These are phyloP conservation scores for Bipolaris sorokiniana DNA, from an alignment of 2,329 filamentous ascomycete genomes.

Conservation along the genomic window DNA sequence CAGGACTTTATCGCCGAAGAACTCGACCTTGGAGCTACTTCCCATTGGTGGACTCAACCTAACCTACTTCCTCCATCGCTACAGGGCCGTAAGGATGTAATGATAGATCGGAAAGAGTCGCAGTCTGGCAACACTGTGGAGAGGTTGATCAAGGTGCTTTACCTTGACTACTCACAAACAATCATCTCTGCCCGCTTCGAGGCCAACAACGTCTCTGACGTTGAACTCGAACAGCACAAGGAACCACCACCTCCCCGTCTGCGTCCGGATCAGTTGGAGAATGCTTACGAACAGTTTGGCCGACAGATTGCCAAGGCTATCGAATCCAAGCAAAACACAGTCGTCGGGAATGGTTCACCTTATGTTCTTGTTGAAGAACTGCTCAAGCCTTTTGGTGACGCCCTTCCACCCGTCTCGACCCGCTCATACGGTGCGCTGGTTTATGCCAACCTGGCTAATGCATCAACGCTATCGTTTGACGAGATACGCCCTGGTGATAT, in stretches of 20 bases:
- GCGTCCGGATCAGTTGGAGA: constrained; percentile 91
- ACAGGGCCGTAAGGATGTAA: constrained; percentile 81
- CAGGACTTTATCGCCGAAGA: constrained; percentile 87
- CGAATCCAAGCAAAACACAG: constrained; percentile 73
- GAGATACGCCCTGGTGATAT: constrained; percentile 95
- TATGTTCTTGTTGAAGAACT: constrained; percentile 79
- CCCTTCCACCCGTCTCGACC: constrained; percentile 82
- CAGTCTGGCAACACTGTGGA: constrained; percentile 75
- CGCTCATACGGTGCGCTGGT: constrained; percentile 90
- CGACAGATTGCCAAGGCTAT: constrained; percentile 75
- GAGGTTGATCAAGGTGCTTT: constrained; percentile 86
- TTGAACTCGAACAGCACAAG: constrained; percentile 81
- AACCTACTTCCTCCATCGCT: constrained; percentile 81
- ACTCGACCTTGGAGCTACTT: constrained; percentile 75
- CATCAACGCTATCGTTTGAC: constrained; percentile 85
- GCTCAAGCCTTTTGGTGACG: constrained; percentile 73
- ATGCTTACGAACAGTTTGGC: constrained; percentile 81
- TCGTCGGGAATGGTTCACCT: constrained; percentile 84
- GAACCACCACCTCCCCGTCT: constrained; percentile 80
- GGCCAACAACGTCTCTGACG: constrained; percentile 72
- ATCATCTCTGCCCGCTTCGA: constrained; percentile 83
- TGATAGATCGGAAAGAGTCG: constrained; percentile 81
- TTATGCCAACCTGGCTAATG: constrained; percentile 94
- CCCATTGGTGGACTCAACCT: constrained; percentile 86
- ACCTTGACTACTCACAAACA: constrained; percentile 95